Percentiles rank a stretch among this genome's conserved stretches.
phyloP scores from a whole-genome alignment of 768 basidiomycete genomes.

The Pisolithus orientalis region DNA sequence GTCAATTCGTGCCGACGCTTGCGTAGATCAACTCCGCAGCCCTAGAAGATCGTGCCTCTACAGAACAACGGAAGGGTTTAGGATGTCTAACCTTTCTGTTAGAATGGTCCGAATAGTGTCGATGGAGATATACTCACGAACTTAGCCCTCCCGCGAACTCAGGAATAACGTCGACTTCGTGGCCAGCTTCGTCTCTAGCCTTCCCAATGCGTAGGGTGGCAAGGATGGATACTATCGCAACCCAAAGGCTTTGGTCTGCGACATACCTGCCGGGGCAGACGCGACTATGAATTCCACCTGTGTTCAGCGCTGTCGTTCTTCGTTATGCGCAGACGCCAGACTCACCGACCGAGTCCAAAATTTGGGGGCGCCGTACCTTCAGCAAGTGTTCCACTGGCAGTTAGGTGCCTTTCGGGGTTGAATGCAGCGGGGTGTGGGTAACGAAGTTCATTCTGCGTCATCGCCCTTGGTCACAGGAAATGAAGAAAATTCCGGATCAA shows the following conservation, averaged over 20 bases:
- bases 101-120: too few species aligned
- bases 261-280: constrained; percentile 1
- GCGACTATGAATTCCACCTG: neutral
- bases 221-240: neutral
- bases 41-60: too few species aligned
- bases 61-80: too few species aligned
- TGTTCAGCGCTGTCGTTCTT: neutral
- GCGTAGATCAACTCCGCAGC: too few species aligned
- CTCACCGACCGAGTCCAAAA: neutral
- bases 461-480: neutral
- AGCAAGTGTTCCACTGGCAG: neutral
- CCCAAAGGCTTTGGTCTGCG: neutral
- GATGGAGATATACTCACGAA: neutral
- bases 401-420: neutral
- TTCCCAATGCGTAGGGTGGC: constrained; percentile 5
- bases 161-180: neutral
- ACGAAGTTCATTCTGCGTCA: neutral
- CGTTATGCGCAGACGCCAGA: neutral
- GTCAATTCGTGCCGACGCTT: too few species aligned
- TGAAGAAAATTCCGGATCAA: neutral
- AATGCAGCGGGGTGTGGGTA: neutral
- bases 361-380: neutral
- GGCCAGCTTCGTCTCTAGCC: neutral
- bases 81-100: too few species aligned
- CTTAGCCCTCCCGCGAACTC: neutral